Evolutionary conservation across 2,329 filamentous ascomycete genomes (phyloP).

Genomic region (Pseudogymnoascus sp.): DNA sequence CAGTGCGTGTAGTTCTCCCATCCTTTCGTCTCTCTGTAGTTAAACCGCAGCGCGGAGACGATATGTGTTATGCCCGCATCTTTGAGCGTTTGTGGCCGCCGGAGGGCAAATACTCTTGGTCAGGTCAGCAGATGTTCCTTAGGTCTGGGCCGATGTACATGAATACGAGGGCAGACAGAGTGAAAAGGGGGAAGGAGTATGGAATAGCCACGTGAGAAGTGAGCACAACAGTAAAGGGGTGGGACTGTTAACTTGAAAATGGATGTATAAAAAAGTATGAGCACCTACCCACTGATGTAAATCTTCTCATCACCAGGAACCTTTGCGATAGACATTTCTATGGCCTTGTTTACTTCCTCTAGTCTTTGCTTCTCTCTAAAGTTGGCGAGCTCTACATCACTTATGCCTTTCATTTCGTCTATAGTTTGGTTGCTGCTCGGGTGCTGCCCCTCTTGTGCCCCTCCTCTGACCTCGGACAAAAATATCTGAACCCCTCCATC

Average conservation of each 20-base stretch:
- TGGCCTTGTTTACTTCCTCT: neutral
- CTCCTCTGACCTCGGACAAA: neutral
- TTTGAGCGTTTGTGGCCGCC: constrained; percentile 61
- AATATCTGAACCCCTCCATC: neutral
- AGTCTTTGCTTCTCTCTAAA: neutral
- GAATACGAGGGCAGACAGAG: neutral
- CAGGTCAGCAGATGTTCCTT: neutral
- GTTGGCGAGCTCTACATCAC: neutral
- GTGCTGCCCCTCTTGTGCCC: constrained; percentile 2
- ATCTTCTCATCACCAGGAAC: constrained; percentile 64
- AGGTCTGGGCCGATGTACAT: neutral
- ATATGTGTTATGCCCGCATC: constrained; percentile 80
- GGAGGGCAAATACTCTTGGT: constrained; percentile 68
- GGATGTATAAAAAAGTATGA: constrained; percentile 10
- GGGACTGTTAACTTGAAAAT: neutral
- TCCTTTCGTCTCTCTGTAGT: constrained; percentile 45
- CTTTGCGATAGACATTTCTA: constrained; percentile 54
- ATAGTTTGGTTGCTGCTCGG: neutral
- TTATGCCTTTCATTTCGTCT: neutral
- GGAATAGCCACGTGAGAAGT: neutral
- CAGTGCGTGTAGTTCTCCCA: constrained; percentile 62
- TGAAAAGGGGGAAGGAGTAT: neutral
- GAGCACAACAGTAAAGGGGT: neutral
- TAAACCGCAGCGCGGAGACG: constrained; percentile 69
- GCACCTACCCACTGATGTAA: constrained; percentile 68